Percentiles rank a stretch among this genome's conserved stretches.
Evolutionary conservation across 306 rosid species (phyloP).

Genomic region (Arachis hypogaea): DNA sequence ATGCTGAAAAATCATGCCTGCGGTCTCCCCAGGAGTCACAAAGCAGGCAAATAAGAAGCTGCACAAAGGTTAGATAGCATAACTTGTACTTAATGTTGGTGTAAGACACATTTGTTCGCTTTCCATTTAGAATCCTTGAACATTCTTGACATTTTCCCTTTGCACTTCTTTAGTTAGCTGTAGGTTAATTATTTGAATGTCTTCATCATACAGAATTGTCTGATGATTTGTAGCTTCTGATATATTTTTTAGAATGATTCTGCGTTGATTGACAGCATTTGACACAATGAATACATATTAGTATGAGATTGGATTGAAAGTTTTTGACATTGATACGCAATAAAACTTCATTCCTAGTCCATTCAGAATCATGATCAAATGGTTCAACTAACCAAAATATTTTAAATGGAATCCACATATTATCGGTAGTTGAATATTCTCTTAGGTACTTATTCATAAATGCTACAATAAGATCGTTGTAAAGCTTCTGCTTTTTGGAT

Average conservation of each 20-base stretch:
- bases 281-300: neutral
- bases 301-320: neutral
- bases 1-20: constrained; percentile 87
- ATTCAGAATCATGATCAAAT: constrained; percentile 11
- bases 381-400: neutral
- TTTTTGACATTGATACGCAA: neutral
- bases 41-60: constrained; percentile 92
- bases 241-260: constrained; percentile 21
- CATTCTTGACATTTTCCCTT: constrained; percentile 22
- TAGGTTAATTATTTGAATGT: constrained; percentile 1
- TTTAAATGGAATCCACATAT: constrained; percentile 4
- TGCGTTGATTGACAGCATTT: constrained; percentile 11
- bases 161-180: constrained; percentile 12
- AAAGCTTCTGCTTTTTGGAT: constrained; percentile 7
- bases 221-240: constrained; percentile 29
- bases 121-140: constrained; percentile 9
- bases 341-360: constrained; percentile 2
- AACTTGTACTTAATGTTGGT: constrained; percentile 25
- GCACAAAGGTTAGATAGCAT: constrained; percentile 77
- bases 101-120: neutral
- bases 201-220: constrained; percentile 7
- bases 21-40: constrained; percentile 83
- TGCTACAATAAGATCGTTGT: neutral
- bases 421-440: constrained; percentile 1
- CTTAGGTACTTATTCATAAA: constrained; percentile 5